Base-by-base conservation (phyloP, 352 stramenopile species). In the Phytopythium mirpurense region DNA sequence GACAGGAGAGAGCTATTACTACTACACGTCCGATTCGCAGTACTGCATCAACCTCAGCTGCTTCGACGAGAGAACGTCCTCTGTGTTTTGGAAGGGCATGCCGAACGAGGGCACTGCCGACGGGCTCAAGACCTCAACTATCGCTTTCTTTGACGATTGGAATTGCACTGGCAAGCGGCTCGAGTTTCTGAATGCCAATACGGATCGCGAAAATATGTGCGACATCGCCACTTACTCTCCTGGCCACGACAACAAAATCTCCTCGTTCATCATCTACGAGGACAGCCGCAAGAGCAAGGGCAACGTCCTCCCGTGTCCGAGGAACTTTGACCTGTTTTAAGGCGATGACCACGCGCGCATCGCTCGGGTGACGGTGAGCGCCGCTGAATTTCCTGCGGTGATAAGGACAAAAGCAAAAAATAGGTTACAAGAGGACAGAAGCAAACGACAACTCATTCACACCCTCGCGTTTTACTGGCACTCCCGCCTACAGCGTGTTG, bases 251-350 rank as follows among this genome's bases (percentile, higher is more conserved):
- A 50, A 68, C 40, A 47, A 44, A 23, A 63, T 72, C 26, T 57
- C 60, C 2, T 68, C 64, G 2, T 68, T 72, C 43, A 66, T 68
- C 54, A 66, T 72, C 53, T 67, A 61, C 59, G 51, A 71, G 21
- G 55, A 41, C 26, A 44, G 23, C 27, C 57, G 60, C 26, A 41
- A 60, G 9, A 45, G 34, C 18, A 50, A 53, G 21, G 55, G 53
- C 14, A 55, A 55, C 19, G 48, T 51, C 12, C 38, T 65, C 5
- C 62, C 57, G 9, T 70, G 61, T 44, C 60, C 56, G 0, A 64
- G 56, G 60, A 51, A 26, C 43, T 6, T 14, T 26, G 16, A 50
- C 15, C 43, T 50, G 10, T 50, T 50, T 31, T 50, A 23, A 5
- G 0, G n/a, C n/a, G n/a, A n/a, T n/a, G n/a, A n/a, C n/a, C n/a